Evolutionary conservation across 495 filamentous ascomycete species (phyloP).

Genomic region (Astrothelium macrocarpum): DNA sequence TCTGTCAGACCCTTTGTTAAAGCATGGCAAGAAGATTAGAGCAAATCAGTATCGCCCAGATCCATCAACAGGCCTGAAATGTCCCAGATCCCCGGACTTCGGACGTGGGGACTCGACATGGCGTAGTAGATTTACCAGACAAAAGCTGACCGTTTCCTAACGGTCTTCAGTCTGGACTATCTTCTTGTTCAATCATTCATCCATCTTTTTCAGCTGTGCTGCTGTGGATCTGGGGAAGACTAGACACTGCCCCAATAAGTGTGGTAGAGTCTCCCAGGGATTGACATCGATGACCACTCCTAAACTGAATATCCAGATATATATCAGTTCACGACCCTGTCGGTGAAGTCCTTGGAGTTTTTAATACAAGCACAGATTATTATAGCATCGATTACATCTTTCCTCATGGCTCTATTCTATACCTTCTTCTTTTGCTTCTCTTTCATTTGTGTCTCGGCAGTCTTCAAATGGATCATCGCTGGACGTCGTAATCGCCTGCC

Average conservation of each 20-base stretch:
- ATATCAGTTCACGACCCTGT: not conserved
- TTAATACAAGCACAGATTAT: not conserved
- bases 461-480: not conserved
- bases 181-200: not conserved
- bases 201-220: not conserved
- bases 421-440: slow-evolving; percentile 8
- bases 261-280: no score
- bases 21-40: not conserved
- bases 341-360: not conserved
- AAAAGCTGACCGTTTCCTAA: slow-evolving; percentile 5
- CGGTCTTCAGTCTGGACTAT: not conserved
- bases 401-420: slow-evolving; percentile 16
- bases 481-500: slow-evolving; percentile 14
- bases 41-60: not conserved
- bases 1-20: not conserved
- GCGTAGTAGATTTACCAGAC: not conserved
- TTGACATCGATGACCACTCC: no score
- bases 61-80: not conserved
- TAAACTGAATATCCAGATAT: no score
- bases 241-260: not conserved
- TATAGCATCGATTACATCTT: not conserved
- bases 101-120: slow-evolving; percentile 17
- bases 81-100: slow-evolving; percentile 16
- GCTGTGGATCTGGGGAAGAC: not conserved
- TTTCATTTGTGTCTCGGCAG: slow-evolving; percentile 10